Conservation (phyloP, 192 early-diverging fungal species). For the Backusella luteola region DNA sequence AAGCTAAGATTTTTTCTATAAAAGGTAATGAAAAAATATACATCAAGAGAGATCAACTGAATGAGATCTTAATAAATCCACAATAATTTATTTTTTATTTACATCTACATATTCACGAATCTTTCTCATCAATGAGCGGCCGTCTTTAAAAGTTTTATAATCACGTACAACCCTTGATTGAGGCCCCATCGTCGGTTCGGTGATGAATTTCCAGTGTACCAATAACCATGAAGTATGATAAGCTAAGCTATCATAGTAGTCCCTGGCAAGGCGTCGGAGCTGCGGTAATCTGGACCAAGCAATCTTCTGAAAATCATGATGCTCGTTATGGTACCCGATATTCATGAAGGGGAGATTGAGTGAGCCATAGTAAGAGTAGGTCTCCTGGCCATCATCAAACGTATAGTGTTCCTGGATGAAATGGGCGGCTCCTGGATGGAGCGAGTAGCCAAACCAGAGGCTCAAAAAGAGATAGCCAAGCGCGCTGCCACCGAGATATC, state of each 20-base stretch:
- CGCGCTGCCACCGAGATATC: slow-evolving; percentile 58
- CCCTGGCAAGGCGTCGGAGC: slow-evolving; percentile 75
- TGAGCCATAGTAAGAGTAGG: slow-evolving; percentile 94
- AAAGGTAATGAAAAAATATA: background rate
- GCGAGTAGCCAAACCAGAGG: slow-evolving; percentile 78
- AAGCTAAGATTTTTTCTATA: background rate
- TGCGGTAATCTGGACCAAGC: slow-evolving; percentile 85
- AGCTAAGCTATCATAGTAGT: slow-evolving; percentile 86
- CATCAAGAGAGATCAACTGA: background rate
- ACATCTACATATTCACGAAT: slow-evolving; percentile 24
- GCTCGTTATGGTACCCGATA: slow-evolving; percentile 98
- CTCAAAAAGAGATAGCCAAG: slow-evolving; percentile 66
- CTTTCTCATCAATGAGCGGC: slow-evolving; percentile 60
- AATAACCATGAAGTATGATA: slow-evolving; percentile 86
- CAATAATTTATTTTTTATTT: background rate
- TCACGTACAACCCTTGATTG: slow-evolving; percentile 77
- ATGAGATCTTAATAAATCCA: background rate
- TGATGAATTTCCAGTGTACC: slow-evolving; percentile 84
- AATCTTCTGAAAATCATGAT: slow-evolving; percentile 93
- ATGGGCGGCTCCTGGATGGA: slow-evolving; percentile 95
- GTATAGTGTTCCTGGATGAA: slow-evolving; percentile 98
- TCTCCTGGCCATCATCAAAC: slow-evolving; percentile 90
- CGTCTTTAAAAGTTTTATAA: slow-evolving; percentile 68
- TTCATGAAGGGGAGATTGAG: slow-evolving; percentile 87
- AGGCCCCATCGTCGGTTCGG: slow-evolving; percentile 69